Base-by-base conservation (phyloP, 352 stramenopile genomes). In the Phytopythium aichiense region DNA sequence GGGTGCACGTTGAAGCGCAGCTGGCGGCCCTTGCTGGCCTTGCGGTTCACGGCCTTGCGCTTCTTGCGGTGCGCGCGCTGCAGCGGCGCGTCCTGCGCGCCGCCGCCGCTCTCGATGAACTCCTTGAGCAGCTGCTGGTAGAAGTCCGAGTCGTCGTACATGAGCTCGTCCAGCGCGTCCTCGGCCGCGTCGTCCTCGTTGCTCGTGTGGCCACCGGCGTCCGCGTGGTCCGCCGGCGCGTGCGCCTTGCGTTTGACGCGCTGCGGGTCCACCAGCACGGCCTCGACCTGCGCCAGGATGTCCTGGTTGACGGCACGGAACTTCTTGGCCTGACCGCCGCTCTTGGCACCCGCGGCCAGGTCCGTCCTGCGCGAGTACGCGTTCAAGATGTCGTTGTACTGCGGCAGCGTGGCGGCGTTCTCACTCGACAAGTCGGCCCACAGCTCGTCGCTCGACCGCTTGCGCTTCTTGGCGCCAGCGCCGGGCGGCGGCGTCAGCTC, bases 271-370 rank as follows among this genome's bases (percentile, higher is more conserved):
- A 88, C 85, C 9, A 95, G 77, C 53, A 95, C 84, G 0, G 84
- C 83, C 61, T 95, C 87, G 8, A 95, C 87, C 58, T 95, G 87
- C 22, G 84, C 72, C 16, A 95, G 68, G 23, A 95, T 84, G 54
- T 92, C 84, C 58, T 95, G 87, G 70, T 95, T 94, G 60, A 95
- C 85, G 46, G 82, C 84, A 65, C 94, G 92, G 71, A 95, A 95
- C 68, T 94, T 94, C 64, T 92, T 95, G 16, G 68, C 72, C 58
- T 92, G 82, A 37, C 37, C 87, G 54, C 31, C 23, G 54, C 68
- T 75, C 62, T 77, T 80, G 45, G 63, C 46, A 28, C 79, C 81
- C 13, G 74, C 80, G 1, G 74, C 65, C 25, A 93, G 58, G 57
- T 85, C 83, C 38, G 82, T 94, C 76, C 89, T 87, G 68, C 81